phyloP scores from a whole-genome alignment of 75 land plant species.

The Pinus taeda region DNA sequence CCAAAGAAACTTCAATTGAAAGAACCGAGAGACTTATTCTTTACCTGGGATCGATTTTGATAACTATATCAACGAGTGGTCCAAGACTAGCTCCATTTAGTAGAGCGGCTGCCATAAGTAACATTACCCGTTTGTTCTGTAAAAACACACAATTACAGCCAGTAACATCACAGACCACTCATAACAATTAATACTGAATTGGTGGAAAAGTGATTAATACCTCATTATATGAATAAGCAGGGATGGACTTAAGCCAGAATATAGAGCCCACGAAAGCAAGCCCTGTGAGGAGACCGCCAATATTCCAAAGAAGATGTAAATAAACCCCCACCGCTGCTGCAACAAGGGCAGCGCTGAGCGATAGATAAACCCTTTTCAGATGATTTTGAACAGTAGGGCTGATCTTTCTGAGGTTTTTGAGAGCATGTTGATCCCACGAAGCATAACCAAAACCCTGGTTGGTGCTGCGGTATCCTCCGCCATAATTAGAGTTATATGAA shows the following conservation, averaged over 20 bases:
- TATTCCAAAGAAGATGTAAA: conserved; percentile 53
- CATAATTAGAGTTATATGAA: not conserved
- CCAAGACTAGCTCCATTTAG: conserved; percentile 66
- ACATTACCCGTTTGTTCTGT: conserved; percentile 52
- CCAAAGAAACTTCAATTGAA: no score
- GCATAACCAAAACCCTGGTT: not conserved
- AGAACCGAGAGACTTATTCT: not conserved
- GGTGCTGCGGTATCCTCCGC: not conserved
- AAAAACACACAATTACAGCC: not conserved
- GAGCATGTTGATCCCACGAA: conserved; percentile 33
- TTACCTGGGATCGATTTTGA: conserved; percentile 65
- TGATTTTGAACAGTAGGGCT: conserved; percentile 62
- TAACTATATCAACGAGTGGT: conserved; percentile 44
- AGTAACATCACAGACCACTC: not conserved
- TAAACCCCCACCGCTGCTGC: conserved; percentile 75
- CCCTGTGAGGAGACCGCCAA: conserved; percentile 67
- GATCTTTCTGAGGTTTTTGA: conserved; percentile 61
- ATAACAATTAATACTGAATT: not conserved
- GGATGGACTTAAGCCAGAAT: conserved; percentile 31
- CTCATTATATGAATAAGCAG: conserved; percentile 42
- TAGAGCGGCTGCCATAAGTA: conserved; percentile 51
- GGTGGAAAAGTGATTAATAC: conserved; percentile 7
- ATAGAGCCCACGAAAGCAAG: conserved; percentile 41
- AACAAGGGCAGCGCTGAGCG: conserved; percentile 54
- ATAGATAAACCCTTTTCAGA: conserved; percentile 70